Conservation (phyloP, 805 yeast species). For the Hanseniaspora clermontiae region DNA sequence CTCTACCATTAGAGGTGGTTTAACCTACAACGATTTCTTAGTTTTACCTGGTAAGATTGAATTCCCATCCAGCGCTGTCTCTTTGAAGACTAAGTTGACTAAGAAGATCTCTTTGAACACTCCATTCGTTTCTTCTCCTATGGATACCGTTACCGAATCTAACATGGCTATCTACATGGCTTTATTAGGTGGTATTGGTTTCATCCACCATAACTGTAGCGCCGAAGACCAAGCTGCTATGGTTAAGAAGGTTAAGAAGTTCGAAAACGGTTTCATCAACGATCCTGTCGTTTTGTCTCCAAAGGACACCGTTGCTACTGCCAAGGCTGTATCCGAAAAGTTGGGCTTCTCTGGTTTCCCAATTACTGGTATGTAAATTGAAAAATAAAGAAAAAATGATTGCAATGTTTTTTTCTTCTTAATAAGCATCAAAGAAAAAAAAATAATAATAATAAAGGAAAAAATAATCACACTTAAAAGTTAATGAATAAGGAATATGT, state of each 20-base stretch:
- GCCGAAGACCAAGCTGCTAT: conserved; percentile 96
- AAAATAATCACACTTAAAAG: background rate
- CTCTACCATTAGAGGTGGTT: conserved; percentile 81
- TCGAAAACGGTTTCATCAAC: conserved; percentile 92
- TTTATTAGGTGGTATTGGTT: conserved; percentile 95
- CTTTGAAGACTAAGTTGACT: conserved; percentile 76
- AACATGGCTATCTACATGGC: conserved; percentile 99
- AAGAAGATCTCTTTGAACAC: conserved; percentile 82
- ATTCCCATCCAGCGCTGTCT: conserved; percentile 69
- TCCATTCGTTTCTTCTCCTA: conserved; percentile 95
- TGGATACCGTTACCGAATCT: conserved; percentile 98
- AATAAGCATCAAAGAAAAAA: background rate
- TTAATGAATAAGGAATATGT: background rate
- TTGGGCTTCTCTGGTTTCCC: conserved; percentile 97
- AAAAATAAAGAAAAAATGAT: background rate
- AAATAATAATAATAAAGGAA: background rate
- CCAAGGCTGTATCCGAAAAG: conserved; percentile 51
- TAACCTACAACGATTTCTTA: conserved; percentile 93
- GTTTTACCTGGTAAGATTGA: conserved; percentile 88
- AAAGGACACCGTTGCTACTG: conserved; percentile 62
- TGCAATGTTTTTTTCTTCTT: background rate
- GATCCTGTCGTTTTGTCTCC: conserved; percentile 85
- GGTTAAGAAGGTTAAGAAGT: conserved; percentile 94
- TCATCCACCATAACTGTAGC: conserved; percentile 93
- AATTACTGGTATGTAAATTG: conserved; percentile 81